phyloP scores from a whole-genome alignment of 352 stramenopile genomes.

The Plasmopara viticola region DNA sequence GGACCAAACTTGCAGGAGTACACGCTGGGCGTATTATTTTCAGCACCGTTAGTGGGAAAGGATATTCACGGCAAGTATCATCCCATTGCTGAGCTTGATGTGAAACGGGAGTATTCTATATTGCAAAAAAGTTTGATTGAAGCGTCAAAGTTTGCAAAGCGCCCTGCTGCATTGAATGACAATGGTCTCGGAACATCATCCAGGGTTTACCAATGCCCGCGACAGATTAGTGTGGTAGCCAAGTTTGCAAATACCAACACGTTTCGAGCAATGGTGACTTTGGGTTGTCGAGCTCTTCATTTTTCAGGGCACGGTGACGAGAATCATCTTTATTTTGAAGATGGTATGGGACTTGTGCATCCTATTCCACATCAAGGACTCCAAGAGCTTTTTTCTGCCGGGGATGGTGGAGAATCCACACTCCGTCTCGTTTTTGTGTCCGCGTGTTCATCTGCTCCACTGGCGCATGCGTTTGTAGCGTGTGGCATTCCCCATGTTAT shows the following conservation, averaged over 20 bases:
- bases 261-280: constrained; percentile 88
- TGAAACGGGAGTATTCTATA: constrained; percentile 78
- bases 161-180: constrained; percentile 16
- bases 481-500: constrained; percentile 90
- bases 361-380: constrained; percentile 66
- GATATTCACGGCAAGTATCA: constrained; percentile 86
- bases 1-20: constrained; percentile 62
- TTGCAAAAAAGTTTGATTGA: constrained; percentile 72
- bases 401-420: constrained; percentile 31
- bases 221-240: constrained; percentile 88
- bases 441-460: constrained; percentile 64
- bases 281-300: constrained; percentile 89
- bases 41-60: constrained; percentile 88
- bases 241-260: constrained; percentile 92
- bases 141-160: constrained; percentile 59
- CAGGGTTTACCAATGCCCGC: constrained; percentile 51
- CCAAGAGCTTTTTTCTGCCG: constrained; percentile 61
- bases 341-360: constrained; percentile 80
- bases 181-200: constrained; percentile 12
- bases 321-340: constrained; percentile 92
- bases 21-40: constrained; percentile 92
- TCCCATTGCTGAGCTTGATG: constrained; percentile 83
- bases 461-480: constrained; percentile 81
- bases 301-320: constrained; percentile 94
- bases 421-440: constrained; percentile 78